Percentiles rank a stretch among this genome's conserved stretches.
phyloP scores from a whole-genome alignment of 495 filamentous ascomycete species.

The Aspergillus conjunctus region DNA sequence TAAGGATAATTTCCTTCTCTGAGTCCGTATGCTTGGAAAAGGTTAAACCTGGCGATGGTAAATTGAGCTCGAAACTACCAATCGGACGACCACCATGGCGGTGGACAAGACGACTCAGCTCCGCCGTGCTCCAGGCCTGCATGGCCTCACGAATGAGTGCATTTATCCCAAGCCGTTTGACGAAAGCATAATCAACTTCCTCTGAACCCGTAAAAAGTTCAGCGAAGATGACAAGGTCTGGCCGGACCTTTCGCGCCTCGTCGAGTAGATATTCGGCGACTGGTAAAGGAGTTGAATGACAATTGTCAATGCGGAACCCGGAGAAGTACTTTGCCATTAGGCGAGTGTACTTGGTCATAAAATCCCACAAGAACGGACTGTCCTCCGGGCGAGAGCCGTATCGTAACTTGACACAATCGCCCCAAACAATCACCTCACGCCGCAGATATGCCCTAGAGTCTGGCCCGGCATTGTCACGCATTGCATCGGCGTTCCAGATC shows the following conservation, averaged over 20 bases:
- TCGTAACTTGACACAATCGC: conserved; percentile 95
- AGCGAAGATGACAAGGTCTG: conserved; percentile 87
- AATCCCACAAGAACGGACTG: conserved; percentile 92
- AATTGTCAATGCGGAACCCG: conserved; percentile 97
- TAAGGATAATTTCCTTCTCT: conserved; percentile 62
- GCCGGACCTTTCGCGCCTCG: conserved; percentile 82
- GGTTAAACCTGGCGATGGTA: conserved; percentile 46
- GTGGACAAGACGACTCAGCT: conserved; percentile 89
- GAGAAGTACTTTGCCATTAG: conserved; percentile 95
- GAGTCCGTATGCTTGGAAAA: conserved; percentile 40
- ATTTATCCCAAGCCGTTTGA: conserved; percentile 86
- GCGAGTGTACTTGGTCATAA: conserved; percentile 89
- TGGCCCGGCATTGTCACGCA: conserved; percentile 91
- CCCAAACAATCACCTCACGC: conserved; percentile 96
- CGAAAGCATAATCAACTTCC: conserved; percentile 92
- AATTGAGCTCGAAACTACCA: conserved; percentile 89
- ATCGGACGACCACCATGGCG: conserved; percentile 93
- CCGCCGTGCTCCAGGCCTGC: conserved; percentile 95
- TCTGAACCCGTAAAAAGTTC: conserved; percentile 97
- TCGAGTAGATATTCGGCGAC: conserved; percentile 95
- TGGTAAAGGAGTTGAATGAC: conserved; percentile 91
- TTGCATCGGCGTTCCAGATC: conserved; percentile 95
- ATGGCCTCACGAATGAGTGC: conserved; percentile 94
- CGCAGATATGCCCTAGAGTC: conserved; percentile 86
- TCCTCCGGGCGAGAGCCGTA: conserved; percentile 82